A percentile compares a stretch with the other conserved stretches of the same genome.
These are phyloP conservation scores for Cryptococcus wingfieldii DNA, from an alignment of 1,284 basidiomycete genomes.

Conservation along the genomic window DNA sequence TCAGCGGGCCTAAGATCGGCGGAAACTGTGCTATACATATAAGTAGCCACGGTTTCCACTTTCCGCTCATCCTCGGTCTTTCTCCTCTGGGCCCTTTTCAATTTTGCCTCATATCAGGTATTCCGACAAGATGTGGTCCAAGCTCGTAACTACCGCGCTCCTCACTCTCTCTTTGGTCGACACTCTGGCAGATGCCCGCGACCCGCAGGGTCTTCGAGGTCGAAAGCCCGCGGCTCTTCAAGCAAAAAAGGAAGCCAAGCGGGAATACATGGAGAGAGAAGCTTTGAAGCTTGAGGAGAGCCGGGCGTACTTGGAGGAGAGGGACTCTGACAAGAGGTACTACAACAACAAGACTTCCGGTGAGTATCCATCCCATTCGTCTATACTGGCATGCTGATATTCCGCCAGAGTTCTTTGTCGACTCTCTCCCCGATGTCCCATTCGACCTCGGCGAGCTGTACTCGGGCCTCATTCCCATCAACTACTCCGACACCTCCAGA, in stretches of 20 bases:
- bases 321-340: not conserved
- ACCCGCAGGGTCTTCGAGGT: not conserved
- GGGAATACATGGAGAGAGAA: not conserved
- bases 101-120: too few relatives aligned
- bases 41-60: too few relatives aligned
- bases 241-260: not conserved
- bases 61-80: too few relatives aligned
- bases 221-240: not conserved
- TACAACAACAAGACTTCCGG: constrained; percentile 5
- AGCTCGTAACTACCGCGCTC: not conserved
- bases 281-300: not conserved
- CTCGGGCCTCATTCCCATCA: constrained; percentile 20
- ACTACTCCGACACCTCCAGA: constrained; percentile 12
- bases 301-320: not conserved
- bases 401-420: constrained; percentile 16
- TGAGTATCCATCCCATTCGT: not conserved
- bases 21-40: too few relatives aligned
- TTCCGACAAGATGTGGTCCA: not conserved
- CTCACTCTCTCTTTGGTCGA: not conserved
- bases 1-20: too few relatives aligned
- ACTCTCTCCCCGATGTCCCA: constrained; percentile 18
- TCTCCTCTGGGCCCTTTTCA: too few relatives aligned
- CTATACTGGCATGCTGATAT: not conserved
- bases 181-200: not conserved
- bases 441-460: constrained; percentile 26